A percentile compares a stretch with the other conserved stretches of the same genome.
Conservation (phyloP, 2,329 filamentous ascomycete genomes). For the Fusarium fujikuroi region DNA sequence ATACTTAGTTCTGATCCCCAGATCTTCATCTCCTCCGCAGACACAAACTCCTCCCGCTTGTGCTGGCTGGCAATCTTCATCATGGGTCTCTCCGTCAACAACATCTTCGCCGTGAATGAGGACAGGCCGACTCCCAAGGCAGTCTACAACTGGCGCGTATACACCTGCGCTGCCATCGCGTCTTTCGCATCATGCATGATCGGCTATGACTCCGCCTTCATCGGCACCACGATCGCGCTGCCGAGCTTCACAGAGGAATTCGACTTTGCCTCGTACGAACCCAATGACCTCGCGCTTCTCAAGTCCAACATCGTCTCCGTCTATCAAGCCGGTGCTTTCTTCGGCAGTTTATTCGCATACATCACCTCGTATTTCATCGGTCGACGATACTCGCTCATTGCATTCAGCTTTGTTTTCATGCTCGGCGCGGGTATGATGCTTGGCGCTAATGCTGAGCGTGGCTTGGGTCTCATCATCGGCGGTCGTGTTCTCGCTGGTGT, state of each 20-base stretch:
- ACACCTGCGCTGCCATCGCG: slow-evolving; percentile 62
- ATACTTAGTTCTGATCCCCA: neutral
- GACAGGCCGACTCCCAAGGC: slow-evolving; percentile 65
- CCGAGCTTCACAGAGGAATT: slow-evolving; percentile 77
- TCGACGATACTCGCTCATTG: slow-evolving; percentile 69
- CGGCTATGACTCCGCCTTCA: slow-evolving; percentile 78
- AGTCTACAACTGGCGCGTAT: slow-evolving; percentile 71
- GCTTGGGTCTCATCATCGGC: slow-evolving; percentile 70
- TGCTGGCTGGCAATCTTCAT: neutral
- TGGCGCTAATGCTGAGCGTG: slow-evolving; percentile 68
- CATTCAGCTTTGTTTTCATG: slow-evolving; percentile 72
- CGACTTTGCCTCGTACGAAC: slow-evolving; percentile 62
- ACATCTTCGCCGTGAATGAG: slow-evolving; percentile 62
- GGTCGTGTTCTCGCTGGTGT: slow-evolving; percentile 72
- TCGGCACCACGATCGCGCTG: slow-evolving; percentile 78
- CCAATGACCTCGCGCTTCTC: slow-evolving; percentile 63
- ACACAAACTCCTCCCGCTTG: neutral
- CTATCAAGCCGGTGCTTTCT: slow-evolving; percentile 87
- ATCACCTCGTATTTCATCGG: slow-evolving; percentile 73
- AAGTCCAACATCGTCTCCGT: slow-evolving; percentile 82
- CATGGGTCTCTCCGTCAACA: slow-evolving; percentile 47
- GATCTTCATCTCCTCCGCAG: neutral
- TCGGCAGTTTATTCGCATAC: slow-evolving; percentile 78
- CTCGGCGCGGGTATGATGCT: slow-evolving; percentile 79
- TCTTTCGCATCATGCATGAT: slow-evolving; percentile 69